Percentiles rank a stretch among this genome's conserved stretches.
phyloP scores from a whole-genome alignment of 371 early-diverging fungal genomes.

The Mortierella sp. region DNA sequence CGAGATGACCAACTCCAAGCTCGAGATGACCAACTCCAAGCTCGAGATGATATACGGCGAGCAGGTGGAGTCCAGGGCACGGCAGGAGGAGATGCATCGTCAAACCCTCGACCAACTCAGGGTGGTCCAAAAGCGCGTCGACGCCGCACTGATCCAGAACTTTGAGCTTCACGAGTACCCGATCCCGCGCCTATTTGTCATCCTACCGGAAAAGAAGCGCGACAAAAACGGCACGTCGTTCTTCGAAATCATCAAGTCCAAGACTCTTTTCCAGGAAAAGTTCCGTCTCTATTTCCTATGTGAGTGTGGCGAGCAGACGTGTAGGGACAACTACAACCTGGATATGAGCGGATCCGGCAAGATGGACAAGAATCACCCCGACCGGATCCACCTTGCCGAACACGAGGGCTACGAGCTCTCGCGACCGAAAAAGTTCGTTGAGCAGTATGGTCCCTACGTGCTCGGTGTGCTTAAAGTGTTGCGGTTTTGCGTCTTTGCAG shows the following conservation, averaged over 20 bases:
- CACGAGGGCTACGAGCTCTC: conserved; percentile 26
- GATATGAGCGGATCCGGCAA: background rate
- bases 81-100: background rate
- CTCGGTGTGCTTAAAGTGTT: conserved; percentile 9
- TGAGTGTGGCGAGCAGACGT: conserved; percentile 13
- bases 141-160: conserved; percentile 5
- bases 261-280: background rate
- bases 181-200: conserved; percentile 18
- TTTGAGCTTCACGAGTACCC: conserved; percentile 27
- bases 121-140: conserved; percentile 1
- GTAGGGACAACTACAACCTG: background rate
- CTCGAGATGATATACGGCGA: no score
- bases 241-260: background rate
- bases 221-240: background rate
- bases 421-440: conserved; percentile 10
- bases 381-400: conserved; percentile 12
- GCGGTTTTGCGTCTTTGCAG: background rate
- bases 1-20: no score
- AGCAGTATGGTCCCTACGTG: conserved; percentile 10
- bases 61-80: background rate
- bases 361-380: background rate
- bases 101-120: background rate
- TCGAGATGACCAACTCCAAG: no score
- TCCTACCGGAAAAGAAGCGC: conserved; percentile 12
- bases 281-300: conserved; percentile 23